phyloP scores from a whole-genome alignment of 331 rosid genomes.

The Cydonia oblonga region DNA sequence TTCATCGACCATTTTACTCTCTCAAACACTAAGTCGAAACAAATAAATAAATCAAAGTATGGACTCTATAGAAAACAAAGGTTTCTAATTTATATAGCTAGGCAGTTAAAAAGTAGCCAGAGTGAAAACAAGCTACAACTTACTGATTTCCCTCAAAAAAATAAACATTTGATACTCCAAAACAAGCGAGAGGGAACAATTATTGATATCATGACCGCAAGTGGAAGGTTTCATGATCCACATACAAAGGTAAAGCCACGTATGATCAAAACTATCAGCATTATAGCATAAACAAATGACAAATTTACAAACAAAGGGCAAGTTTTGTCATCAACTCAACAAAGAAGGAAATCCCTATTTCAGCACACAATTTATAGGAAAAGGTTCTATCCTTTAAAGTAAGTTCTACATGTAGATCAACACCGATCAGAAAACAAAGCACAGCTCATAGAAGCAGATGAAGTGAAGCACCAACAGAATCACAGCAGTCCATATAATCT shows the following conservation, averaged over 20 bases:
- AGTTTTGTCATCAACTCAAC: neutral
- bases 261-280: neutral
- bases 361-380: slow-evolving; percentile 10
- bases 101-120: neutral
- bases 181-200: neutral
- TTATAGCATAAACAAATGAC: neutral
- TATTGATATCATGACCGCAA: neutral
- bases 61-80: neutral
- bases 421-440: slow-evolving; percentile 31
- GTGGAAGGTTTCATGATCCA: neutral
- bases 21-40: neutral
- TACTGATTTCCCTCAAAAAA: too few relatives aligned
- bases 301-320: neutral
- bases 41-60: neutral
- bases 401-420: slow-evolving; percentile 42
- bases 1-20: neutral
- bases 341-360: neutral
- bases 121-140: neutral
- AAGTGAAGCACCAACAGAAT: slow-evolving; percentile 70
- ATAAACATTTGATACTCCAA: neutral
- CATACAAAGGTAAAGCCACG: neutral
- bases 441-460: slow-evolving; percentile 53
- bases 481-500: slow-evolving; percentile 69
- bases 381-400: slow-evolving; percentile 23
- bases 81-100: neutral